Evolutionary conservation across 257 asterid genomes (phyloP).

Genomic region (Plantago elongata): DNA sequence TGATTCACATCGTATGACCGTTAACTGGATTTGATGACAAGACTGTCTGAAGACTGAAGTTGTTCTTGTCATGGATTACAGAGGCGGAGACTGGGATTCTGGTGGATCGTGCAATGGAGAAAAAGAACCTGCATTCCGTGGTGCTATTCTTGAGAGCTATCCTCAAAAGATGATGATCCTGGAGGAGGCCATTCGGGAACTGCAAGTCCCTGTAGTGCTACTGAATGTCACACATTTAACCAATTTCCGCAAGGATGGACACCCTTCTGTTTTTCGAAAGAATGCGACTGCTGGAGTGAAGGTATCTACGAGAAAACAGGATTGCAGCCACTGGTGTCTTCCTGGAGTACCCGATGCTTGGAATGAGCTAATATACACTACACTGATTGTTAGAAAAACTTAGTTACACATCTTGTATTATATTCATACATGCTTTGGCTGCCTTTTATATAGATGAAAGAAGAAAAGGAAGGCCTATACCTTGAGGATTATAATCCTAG

Average conservation of each 20-base stretch:
- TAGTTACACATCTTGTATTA: conserved; percentile 20
- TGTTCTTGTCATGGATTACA: conserved; percentile 25
- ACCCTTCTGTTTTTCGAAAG: conserved; percentile 85
- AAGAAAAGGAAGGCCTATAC: neutral
- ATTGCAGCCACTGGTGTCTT: conserved; percentile 99
- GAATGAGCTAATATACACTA: conserved; percentile 89
- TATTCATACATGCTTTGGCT: neutral
- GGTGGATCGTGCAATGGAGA: conserved; percentile 91
- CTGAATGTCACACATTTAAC: conserved; percentile 71
- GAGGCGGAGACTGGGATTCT: conserved; percentile 99
- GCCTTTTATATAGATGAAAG: neutral
- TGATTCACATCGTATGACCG: too few relatives aligned
- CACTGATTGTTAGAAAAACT: conserved; percentile 40
- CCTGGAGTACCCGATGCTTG: conserved; percentile 97
- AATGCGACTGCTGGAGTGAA: conserved; percentile 41
- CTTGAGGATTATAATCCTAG: too few relatives aligned
- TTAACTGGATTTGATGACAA: too few relatives aligned
- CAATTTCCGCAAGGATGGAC: conserved; percentile 89
- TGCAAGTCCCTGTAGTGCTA: conserved; percentile 50
- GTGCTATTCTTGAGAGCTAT: conserved; percentile 64
- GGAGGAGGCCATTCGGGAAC: conserved; percentile 58
- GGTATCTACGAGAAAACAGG: conserved; percentile 71
- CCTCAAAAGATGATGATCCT: conserved; percentile 80
- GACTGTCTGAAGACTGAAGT: neutral
- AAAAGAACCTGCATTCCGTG: conserved; percentile 59